Evolutionary conservation across 768 basidiomycete species (phyloP), one percentile per base, ranked within the genome.

Genomic region (Leucocoprinus sp.): DNA sequence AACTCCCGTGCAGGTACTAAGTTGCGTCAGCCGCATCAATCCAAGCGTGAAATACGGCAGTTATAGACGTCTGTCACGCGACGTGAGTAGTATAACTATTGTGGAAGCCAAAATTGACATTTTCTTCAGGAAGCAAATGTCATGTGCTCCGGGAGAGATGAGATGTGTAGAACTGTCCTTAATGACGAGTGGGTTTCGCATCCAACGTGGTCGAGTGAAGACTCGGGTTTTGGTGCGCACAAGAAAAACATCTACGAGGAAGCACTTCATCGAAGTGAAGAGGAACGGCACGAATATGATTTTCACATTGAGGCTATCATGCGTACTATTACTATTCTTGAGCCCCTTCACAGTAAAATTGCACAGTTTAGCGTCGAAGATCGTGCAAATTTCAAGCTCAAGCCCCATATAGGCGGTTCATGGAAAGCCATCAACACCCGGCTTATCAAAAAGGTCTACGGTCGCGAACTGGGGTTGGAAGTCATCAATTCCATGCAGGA

Each of bases 101-200:
- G 26, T 41, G 24, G 4, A 37, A 22, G 8, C 17, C 19, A 17
- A 37, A 24, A 12, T 29, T 38, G 9, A n/a, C 23, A 37, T 41
- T 18, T 4, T 9, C 12, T 43, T 27, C 55, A 96, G 92, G 93
- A 93, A 63, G 78, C 80, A 45, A 83, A 84, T 43, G 82, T 95
- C 11, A 69, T 84, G 0, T 99, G 96, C 58, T 88, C 93, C 2
- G 96, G 96, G 2, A 85, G 96, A 12, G 96, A 98, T 56, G 88
- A 92, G 17, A 93, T 98, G 84, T 97, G 95, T 63, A 85, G 83
- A 57, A 82, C 87, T 5, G 96, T 99, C 4, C 68, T 99, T 42
- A 99, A 99, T 58, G 96, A 99, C 59, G 90, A 95, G 54, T 99
- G 95, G 95, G 85, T 98, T 14, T 93, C 93, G 4, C 93, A 97